Conservation (phyloP, 768 basidiomycete genomes). For the Tulasnella sp. region DNA sequence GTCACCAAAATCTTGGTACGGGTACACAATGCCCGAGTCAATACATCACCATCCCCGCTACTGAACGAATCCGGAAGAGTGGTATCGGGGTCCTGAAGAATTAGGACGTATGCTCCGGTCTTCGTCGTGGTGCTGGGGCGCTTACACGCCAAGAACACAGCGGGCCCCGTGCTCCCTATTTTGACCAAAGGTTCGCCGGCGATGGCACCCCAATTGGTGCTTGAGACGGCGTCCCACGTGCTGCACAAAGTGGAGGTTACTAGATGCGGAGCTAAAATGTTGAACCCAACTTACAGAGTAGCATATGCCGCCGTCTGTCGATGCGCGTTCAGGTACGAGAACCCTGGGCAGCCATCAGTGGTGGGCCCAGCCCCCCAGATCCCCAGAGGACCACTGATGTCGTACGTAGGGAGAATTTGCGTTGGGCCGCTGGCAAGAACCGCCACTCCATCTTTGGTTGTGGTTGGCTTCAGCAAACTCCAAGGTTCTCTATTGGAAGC, state of each 20-base stretch:
- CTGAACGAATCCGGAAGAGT: not conserved
- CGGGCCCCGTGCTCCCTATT: not conserved
- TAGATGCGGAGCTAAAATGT: not conserved
- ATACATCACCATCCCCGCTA: not conserved
- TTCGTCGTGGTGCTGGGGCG: not conserved
- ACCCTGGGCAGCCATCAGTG: not conserved
- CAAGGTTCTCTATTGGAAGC: not conserved
- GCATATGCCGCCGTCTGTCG: not conserved
- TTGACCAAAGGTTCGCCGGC: not conserved
- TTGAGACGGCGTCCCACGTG: not conserved
- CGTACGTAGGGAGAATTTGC: not conserved
- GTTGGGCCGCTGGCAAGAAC: not conserved
- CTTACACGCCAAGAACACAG: not conserved
- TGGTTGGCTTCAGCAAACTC: not conserved
- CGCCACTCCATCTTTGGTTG: not conserved
- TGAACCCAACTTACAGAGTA: not conserved
- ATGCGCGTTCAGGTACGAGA: not conserved
- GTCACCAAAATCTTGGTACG: constrained; percentile 7
- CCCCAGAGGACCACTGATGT: not conserved
- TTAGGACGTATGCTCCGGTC: not conserved
- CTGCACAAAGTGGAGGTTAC: not conserved
- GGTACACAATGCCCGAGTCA: not conserved
- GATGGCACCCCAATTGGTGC: not conserved
- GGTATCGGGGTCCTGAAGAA: not conserved
- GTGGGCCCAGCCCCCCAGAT: not conserved